Base-by-base conservation (phyloP, 495 filamentous ascomycete species). In the Penicillium samsonianum region DNA sequence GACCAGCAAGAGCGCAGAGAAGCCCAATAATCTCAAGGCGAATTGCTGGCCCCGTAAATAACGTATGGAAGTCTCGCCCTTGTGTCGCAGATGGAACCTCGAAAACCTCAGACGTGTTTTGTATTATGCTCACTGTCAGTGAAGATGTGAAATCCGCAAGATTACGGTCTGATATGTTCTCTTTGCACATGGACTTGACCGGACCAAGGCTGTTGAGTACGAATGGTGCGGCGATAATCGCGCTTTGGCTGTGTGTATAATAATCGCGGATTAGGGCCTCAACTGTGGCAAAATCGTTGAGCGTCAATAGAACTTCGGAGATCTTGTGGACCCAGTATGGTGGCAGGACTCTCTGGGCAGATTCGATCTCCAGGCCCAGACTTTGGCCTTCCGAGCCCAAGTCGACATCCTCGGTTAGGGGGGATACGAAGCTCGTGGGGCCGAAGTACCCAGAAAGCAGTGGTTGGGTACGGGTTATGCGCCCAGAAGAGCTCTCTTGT, bases 11-110 rank as follows among this genome's bases (percentile, higher is more conserved):
- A 10, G 64, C 50, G 51, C 62, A 68, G 4, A 73, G 46, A 2
- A 70, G 50, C 4, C 65, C 70, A 14, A 73, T 60, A 17, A 72
- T 68, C 30, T 75, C 70, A 4, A 75, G 53, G 4, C 72, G 70
- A 38, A 67, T 57, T 2, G 53, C 49, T 4, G 22, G 17, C 0
- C 67, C 70, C 0, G 69, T 73, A 28, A 62, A 72, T 1, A 68
- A 45, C 16, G 35, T 50, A 41, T 68, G 63, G 38, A 74, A 69
- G 7, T 61, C 45, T 1, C 37, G 57, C 10, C 64, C 71, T 25
- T 49, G 53, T 2, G 48, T 60, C 1, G 46, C 40, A 2, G 59
- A 12, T 0, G 69, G 58, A 6, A 74, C 46, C 1, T 62, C 44
- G 16, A 71, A 61, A 14, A 28, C 50, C 20, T 67, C 51, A 6